A percentile compares a stretch with the other conserved stretches of the same genome.
These are phyloP conservation scores for Blyttiomyces sp. DNA, from an alignment of 371 early-diverging fungal genomes.

Conservation along the genomic window DNA sequence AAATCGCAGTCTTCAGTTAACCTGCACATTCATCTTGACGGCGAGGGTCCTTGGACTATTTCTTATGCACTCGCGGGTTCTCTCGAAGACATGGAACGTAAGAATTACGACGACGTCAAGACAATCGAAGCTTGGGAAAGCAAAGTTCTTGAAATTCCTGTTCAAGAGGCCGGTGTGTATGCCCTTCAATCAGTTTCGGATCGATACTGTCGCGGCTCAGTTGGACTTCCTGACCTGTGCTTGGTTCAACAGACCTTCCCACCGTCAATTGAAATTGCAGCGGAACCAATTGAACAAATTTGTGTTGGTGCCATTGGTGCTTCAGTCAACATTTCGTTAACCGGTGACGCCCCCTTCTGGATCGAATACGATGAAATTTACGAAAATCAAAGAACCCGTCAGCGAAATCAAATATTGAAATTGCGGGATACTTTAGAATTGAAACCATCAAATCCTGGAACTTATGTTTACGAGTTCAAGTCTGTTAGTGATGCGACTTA, in stretches of 20 bases:
- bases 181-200: conserved; percentile 27
- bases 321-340: conserved; percentile 37
- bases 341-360: conserved; percentile 46
- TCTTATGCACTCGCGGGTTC: conserved; percentile 4
- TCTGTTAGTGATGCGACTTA: conserved; percentile 39
- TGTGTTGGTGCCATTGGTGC: conserved; percentile 50
- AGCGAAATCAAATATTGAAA: conserved; percentile 13
- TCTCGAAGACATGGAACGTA: conserved; percentile 4
- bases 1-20: neutral
- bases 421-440: conserved; percentile 25
- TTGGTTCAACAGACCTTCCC: conserved; percentile 33
- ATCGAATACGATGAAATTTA: conserved; percentile 33
- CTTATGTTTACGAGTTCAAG: conserved; percentile 38
- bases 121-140: neutral
- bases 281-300: conserved; percentile 36
- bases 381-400: neutral
- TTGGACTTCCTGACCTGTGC: conserved; percentile 25
- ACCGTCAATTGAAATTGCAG: conserved; percentile 32
- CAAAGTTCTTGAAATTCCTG: neutral
- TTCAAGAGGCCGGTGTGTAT: conserved; percentile 34
- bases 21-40: conserved; percentile 27
- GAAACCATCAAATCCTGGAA: conserved; percentile 36
- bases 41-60: conserved; percentile 23
- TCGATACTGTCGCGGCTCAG: conserved; percentile 31
- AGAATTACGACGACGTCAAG: neutral